phyloP scores from a whole-genome alignment of 169 alveolate species.

The Cytauxzoon felis region DNA sequence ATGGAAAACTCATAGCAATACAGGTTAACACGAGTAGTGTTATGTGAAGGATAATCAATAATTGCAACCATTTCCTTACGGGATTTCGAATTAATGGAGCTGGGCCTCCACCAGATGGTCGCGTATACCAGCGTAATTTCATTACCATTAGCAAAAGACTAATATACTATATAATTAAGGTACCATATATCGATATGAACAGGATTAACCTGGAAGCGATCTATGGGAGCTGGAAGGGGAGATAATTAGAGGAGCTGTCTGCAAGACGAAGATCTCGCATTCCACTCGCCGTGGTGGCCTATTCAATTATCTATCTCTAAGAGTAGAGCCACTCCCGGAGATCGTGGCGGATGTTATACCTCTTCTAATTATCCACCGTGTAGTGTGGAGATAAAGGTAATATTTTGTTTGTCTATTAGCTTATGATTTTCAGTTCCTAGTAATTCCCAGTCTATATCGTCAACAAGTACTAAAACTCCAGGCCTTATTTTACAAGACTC shows the following conservation, averaged over 20 bases:
- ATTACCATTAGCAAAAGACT: not conserved
- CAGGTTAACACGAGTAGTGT: conserved; percentile 54
- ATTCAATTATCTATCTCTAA: too few species aligned
- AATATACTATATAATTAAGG: not conserved
- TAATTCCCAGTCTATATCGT: conserved; percentile 94
- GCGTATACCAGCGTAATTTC: conserved; percentile 1
- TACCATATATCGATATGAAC: not conserved
- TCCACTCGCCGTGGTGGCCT: too few species aligned
- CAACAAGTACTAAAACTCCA: conserved; percentile 89
- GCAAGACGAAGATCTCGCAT: too few species aligned
- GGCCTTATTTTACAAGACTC: conserved; percentile 73
- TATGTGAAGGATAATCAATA: conserved; percentile 53
- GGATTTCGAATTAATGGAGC: conserved; percentile 71
- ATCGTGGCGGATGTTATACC: too few species aligned
- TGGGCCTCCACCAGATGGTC: conserved; percentile 68
- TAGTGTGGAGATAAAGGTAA: conserved; percentile 90
- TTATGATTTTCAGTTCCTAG: conserved; percentile 79
- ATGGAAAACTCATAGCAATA: conserved; percentile 59
- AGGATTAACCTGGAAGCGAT: not conserved
- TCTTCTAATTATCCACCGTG: conserved; percentile 89
- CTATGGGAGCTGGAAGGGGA: too few species aligned
- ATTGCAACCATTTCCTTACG: conserved; percentile 61
- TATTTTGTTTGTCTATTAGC: conserved; percentile 75
- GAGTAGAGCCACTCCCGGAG: too few species aligned
- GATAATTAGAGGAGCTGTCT: too few species aligned